These are phyloP conservation scores for Kandelia obovata DNA, from an alignment of 345 rosid species.

Conservation along the genomic window DNA sequence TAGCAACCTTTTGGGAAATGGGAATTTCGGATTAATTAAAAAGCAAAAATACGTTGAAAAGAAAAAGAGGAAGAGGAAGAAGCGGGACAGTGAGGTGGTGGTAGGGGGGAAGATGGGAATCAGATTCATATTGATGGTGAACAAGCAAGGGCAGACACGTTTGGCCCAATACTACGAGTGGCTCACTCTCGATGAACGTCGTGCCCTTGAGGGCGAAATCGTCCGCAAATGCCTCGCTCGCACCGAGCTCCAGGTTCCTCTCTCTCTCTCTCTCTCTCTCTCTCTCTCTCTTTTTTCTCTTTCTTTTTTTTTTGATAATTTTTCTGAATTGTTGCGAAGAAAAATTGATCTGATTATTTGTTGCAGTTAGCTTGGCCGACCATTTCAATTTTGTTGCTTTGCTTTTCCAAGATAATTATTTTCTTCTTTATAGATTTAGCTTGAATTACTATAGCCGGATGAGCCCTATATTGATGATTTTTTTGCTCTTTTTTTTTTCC, in stretches of 20 bases:
- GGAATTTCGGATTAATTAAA: no score
- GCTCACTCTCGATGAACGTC: slow-evolving; percentile 96
- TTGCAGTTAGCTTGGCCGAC: no score
- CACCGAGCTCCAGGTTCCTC: slow-evolving; percentile 76
- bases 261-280: neutral
- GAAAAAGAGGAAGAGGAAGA: no score
- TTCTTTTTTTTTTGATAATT: no score
- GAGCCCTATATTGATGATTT: neutral
- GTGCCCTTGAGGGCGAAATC: slow-evolving; percentile 98
- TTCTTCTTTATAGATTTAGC: neutral
- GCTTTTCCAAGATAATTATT: no score
- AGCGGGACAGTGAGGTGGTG: no score
- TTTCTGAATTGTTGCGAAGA: no score
- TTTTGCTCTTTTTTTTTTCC: neutral
- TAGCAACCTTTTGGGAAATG: no score
- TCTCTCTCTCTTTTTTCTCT: neutral
- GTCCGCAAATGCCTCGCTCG: slow-evolving; percentile 99
- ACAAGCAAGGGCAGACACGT: slow-evolving; percentile 98
- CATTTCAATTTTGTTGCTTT: no score
- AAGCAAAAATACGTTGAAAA: no score
- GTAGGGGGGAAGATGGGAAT: slow-evolving; percentile 55
- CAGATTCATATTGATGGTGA: slow-evolving; percentile 95
- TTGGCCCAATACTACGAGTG: slow-evolving; percentile 98
- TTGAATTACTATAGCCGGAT: neutral
- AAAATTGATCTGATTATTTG: no score